Percentiles rank a stretch among this genome's conserved stretches.
These are phyloP conservation scores for Tephrocybe sp. DNA, from an alignment of 768 basidiomycete genomes.

Conservation along the genomic window DNA sequence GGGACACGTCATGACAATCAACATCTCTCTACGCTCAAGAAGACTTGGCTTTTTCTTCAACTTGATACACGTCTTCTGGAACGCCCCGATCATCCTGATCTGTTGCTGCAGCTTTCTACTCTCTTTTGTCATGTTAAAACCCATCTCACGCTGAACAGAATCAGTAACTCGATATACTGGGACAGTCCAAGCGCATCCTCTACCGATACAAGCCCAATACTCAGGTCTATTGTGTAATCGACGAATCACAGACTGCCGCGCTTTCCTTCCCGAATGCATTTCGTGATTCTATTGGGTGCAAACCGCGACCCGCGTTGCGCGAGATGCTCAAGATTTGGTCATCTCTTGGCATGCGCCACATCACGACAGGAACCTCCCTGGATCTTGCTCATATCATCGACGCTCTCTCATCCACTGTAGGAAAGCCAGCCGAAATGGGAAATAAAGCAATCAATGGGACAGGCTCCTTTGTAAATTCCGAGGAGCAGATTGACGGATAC, in stretches of 20 bases:
- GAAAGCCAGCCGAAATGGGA: neutral
- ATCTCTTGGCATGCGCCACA: neutral
- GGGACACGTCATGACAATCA: too few relatives aligned
- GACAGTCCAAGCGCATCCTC: neutral
- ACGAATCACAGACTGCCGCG: neutral
- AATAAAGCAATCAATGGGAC: neutral
- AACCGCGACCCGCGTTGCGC: neutral
- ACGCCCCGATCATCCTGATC: neutral
- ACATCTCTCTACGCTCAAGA: too few relatives aligned
- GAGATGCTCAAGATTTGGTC: neutral
- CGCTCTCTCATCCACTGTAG: neutral
- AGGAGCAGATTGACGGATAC: neutral
- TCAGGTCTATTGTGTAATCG: slow-evolving; percentile 7
- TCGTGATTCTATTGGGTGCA: neutral
- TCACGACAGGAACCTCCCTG: slow-evolving; percentile 4
- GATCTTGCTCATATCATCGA: neutral
- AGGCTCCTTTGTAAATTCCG: neutral
- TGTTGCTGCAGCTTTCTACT: neutral
- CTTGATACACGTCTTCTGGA: neutral
- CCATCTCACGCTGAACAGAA: neutral
- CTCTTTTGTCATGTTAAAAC: neutral
- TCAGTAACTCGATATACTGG: neutral
- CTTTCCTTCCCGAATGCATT: neutral
- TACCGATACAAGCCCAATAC: too few relatives aligned
- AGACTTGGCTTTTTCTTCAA: neutral